phyloP scores from a whole-genome alignment of 2,329 filamentous ascomycete species.

The Colletotrichum sp. region DNA sequence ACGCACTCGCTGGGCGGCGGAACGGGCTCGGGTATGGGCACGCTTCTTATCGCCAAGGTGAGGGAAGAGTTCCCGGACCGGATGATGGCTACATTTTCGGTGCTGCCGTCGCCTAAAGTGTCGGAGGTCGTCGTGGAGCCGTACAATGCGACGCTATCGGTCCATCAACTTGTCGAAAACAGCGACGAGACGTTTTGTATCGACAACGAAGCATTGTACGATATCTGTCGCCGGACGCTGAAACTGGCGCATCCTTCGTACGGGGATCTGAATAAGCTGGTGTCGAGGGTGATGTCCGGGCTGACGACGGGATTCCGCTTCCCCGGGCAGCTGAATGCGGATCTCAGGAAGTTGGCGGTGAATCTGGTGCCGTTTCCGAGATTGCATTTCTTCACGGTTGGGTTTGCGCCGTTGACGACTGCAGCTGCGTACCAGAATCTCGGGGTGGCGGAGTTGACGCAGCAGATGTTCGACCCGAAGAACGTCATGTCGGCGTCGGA shows the following conservation, averaged over 20 bases:
- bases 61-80: slow-evolving; percentile 99
- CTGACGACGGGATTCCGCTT: slow-evolving; percentile 98
- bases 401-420: slow-evolving; percentile 94
- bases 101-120: slow-evolving; percentile 98
- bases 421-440: slow-evolving; percentile 89
- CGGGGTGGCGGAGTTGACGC: slow-evolving; percentile 95
- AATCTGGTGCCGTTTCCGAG: slow-evolving; percentile 99
- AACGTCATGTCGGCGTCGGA: slow-evolving; percentile 99
- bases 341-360: slow-evolving; percentile 98
- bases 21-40: slow-evolving; percentile 99
- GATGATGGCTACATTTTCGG: slow-evolving; percentile 99
- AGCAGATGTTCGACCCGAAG: slow-evolving; percentile 99
- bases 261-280: slow-evolving; percentile 98
- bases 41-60: slow-evolving; percentile 99
- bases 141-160: slow-evolving; percentile 98
- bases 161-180: slow-evolving; percentile 99
- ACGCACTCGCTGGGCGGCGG: slow-evolving; percentile 99
- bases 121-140: slow-evolving; percentile 99
- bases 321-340: slow-evolving; percentile 99
- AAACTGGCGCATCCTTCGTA: slow-evolving; percentile 99
- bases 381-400: slow-evolving; percentile 99
- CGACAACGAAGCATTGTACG: slow-evolving; percentile 99
- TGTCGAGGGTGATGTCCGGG: slow-evolving; percentile 99
- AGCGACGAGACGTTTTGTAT: slow-evolving; percentile 99
- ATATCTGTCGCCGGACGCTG: slow-evolving; percentile 99